Evolutionary conservation across 805 yeast genomes (phyloP).

Genomic region (Saccharomycopsis fibuligera): DNA sequence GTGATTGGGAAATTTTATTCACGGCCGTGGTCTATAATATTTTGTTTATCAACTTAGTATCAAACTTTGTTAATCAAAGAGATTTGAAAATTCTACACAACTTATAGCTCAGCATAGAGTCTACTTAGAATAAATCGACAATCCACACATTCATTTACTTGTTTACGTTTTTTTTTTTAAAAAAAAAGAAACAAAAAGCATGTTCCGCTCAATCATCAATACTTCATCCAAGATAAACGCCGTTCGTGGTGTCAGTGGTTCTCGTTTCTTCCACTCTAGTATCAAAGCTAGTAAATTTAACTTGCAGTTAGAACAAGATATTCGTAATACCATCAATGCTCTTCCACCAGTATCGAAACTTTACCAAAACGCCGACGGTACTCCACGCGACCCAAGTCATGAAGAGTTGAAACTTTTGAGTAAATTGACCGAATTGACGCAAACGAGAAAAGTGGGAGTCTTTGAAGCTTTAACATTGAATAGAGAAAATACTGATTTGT

Average conservation of each 20-base stretch:
- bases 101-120: background rate
- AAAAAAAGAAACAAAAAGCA: background rate
- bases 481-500: slow-evolving; percentile 47
- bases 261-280: slow-evolving; percentile 9
- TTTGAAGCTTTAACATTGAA: slow-evolving; percentile 43
- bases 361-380: slow-evolving; percentile 71
- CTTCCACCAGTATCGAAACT: slow-evolving; percentile 61
- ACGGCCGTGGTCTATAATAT: background rate
- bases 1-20: too few relatives aligned
- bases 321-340: slow-evolving; percentile 53
- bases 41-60: background rate
- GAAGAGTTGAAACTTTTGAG: slow-evolving; percentile 68
- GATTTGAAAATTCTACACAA: too few relatives aligned
- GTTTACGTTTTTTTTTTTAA: background rate
- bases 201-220: background rate
- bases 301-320: slow-evolving; percentile 50
- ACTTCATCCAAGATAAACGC: background rate
- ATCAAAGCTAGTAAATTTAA: slow-evolving; percentile 27
- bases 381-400: slow-evolving; percentile 64
- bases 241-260: background rate
- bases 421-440: slow-evolving; percentile 55
- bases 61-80: background rate
- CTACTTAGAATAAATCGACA: background rate
- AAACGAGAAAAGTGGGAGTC: slow-evolving; percentile 47
- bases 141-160: background rate